A percentile compares a stretch with the other conserved stretches of the same genome.
These are phyloP conservation scores for Biscutella auriculata DNA, from an alignment of 441 rosid genomes.

Conservation along the genomic window DNA sequence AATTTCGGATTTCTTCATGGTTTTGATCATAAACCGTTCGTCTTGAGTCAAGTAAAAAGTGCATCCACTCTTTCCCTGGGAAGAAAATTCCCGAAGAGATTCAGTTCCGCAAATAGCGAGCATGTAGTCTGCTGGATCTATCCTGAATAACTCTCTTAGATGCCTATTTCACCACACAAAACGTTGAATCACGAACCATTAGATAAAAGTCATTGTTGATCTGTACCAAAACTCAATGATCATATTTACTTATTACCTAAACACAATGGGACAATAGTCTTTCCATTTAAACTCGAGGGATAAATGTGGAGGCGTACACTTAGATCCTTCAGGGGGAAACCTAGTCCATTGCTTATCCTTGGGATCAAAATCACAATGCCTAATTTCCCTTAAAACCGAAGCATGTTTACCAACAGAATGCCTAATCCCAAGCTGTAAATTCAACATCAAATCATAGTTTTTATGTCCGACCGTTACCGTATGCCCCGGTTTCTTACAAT, in stretches of 20 bases:
- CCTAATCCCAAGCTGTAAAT: conserved; percentile 30
- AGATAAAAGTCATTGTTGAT: background rate
- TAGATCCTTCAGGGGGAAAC: conserved; percentile 47
- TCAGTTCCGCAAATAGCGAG: conserved; percentile 46
- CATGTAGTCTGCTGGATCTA: conserved; percentile 36
- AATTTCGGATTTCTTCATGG: conserved; percentile 51
- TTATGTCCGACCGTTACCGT: conserved; percentile 22
- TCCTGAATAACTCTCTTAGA: conserved; percentile 31
- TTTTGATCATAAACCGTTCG: conserved; percentile 32
- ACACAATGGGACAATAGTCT: conserved; percentile 46
- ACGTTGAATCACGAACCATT: background rate
- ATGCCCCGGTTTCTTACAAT: conserved; percentile 26
- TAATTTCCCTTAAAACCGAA: conserved; percentile 24
- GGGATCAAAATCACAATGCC: conserved; percentile 41
- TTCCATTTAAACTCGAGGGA: conserved; percentile 42
- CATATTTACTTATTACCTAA: too few species aligned
- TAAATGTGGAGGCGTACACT: conserved; percentile 41
- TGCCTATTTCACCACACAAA: conserved; percentile 30
- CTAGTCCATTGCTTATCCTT: conserved; percentile 51
- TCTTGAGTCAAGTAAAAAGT: conserved; percentile 37
- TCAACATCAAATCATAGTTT: conserved; percentile 28
- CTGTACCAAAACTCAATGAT: background rate
- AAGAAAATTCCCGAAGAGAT: conserved; percentile 43
- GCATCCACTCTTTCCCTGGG: conserved; percentile 44
- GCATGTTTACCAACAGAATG: conserved; percentile 40